Evolutionary conservation across 192 early-diverging fungal genomes (phyloP).

Genomic region (Coemansia sp.): DNA sequence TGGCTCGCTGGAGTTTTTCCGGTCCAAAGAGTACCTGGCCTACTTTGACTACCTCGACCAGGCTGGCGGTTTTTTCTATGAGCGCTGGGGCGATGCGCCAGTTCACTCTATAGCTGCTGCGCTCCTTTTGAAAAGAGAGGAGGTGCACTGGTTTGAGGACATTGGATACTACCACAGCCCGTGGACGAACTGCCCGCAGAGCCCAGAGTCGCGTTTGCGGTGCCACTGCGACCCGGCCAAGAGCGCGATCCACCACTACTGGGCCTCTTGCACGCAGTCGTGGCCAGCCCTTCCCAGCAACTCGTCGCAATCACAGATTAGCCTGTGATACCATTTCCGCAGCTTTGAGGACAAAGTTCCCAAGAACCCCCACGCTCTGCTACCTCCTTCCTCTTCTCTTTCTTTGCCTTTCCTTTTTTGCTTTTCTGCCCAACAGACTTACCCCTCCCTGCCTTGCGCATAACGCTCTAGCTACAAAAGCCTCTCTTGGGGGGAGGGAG

Average conservation of each 20-base stretch:
- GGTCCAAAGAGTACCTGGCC: constrained; percentile 52
- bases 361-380: neutral
- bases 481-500: neutral
- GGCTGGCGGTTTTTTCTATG: constrained; percentile 66
- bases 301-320: neutral
- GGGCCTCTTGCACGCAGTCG: constrained; percentile 47
- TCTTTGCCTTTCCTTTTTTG: neutral
- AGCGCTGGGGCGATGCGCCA: constrained; percentile 60
- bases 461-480: neutral
- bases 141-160: constrained; percentile 74
- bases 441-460: neutral
- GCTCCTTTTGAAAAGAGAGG: constrained; percentile 58
- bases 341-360: neutral
- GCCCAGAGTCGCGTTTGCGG: constrained; percentile 24
- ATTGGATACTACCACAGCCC: constrained; percentile 70
- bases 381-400: neutral
- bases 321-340: neutral
- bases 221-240: constrained; percentile 52
- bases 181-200: constrained; percentile 52
- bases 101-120: constrained; percentile 67
- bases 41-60: constrained; percentile 63
- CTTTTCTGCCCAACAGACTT: too few species aligned
- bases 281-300: constrained; percentile 30
- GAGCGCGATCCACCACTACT: constrained; percentile 46
- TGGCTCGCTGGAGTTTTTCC: constrained; percentile 57